A percentile compares a stretch with the other conserved stretches of the same genome.
Conservation (phyloP, 108 stramenopile species). For the Tribonema minus region DNA sequence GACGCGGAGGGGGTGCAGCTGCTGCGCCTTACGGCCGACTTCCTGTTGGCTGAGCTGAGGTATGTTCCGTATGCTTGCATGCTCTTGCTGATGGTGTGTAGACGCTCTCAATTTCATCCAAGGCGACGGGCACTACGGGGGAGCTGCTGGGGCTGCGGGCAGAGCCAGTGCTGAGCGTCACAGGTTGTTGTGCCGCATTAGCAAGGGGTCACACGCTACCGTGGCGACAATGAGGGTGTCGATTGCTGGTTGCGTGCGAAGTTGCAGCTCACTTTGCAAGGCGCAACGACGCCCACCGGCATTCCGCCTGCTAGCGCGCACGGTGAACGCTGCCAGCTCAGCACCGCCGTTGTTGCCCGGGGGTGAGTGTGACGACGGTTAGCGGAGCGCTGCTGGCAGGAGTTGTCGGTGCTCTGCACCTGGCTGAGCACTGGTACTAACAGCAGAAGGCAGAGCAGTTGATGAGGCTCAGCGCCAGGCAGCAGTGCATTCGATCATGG, state of each 20-base stretch:
- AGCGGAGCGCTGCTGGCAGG: too few relatives aligned
- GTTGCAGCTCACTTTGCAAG: too few relatives aligned
- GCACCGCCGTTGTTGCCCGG: too few relatives aligned
- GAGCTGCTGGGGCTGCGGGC: neutral
- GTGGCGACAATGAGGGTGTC: neutral
- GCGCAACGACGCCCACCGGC: too few relatives aligned
- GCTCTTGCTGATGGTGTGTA: neutral
- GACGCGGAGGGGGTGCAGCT: slow-evolving; percentile 32
- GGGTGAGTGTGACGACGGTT: too few relatives aligned
- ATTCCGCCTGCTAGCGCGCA: too few relatives aligned
- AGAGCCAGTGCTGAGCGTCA: neutral
- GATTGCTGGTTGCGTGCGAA: neutral
- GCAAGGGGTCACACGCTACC: neutral
- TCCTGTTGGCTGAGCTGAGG: slow-evolving; percentile 30
- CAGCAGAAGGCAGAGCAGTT: too few relatives aligned
- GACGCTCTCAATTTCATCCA: neutral
- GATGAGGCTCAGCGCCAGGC: too few relatives aligned
- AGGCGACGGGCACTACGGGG: neutral
- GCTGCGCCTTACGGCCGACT: slow-evolving; percentile 6
- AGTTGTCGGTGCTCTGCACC: too few relatives aligned
- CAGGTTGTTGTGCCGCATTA: neutral
- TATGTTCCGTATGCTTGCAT: neutral
- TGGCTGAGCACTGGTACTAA: too few relatives aligned
- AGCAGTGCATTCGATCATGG: too few relatives aligned
- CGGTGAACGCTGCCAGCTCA: too few relatives aligned